Percentiles rank a stretch among this genome's conserved stretches.
Conservation (phyloP, 2,329 filamentous ascomycete genomes). For the Botryotinia calthae region DNA sequence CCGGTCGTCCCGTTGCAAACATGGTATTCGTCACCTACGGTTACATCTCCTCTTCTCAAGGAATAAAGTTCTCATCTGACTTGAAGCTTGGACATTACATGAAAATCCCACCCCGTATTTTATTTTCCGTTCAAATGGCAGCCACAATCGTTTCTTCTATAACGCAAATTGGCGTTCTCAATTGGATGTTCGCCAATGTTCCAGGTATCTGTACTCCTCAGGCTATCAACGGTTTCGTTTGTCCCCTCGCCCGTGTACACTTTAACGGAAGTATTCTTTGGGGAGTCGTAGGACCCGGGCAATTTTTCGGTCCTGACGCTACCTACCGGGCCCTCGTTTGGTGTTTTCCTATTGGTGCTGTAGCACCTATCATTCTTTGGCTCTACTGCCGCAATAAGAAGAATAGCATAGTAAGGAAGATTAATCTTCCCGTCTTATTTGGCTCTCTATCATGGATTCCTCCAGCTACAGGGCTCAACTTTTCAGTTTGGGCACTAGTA, state of each 20-base stretch:
- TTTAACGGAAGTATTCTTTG: slow-evolving; percentile 89
- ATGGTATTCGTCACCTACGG: slow-evolving; percentile 94
- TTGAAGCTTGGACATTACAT: slow-evolving; percentile 86
- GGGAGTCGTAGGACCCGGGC: slow-evolving; percentile 79
- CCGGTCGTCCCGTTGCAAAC: slow-evolving; percentile 81
- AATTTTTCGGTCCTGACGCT: slow-evolving; percentile 76
- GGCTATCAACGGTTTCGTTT: slow-evolving; percentile 85
- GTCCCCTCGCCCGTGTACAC: slow-evolving; percentile 81
- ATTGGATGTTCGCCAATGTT: slow-evolving; percentile 85
- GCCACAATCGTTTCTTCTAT: slow-evolving; percentile 74
- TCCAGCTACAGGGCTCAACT: slow-evolving; percentile 82
- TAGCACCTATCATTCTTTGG: slow-evolving; percentile 74
- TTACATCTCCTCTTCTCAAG: slow-evolving; percentile 85
- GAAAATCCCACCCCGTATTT: slow-evolving; percentile 77
- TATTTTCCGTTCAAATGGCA: slow-evolving; percentile 75
- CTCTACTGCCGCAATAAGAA: slow-evolving; percentile 60
- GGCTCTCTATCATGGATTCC: slow-evolving; percentile 84
- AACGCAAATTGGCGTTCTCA: slow-evolving; percentile 79
- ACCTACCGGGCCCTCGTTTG: slow-evolving; percentile 76
- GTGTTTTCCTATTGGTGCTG: slow-evolving; percentile 75
- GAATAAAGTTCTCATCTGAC: slow-evolving; percentile 84
- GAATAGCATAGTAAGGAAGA: slow-evolving; percentile 66
- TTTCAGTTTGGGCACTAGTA: slow-evolving; percentile 81
- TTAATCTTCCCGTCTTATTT: slow-evolving; percentile 80
- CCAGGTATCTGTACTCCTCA: slow-evolving; percentile 72